These are phyloP conservation scores for Arthrocladium fulminans DNA, from an alignment of 2,329 filamentous ascomycete species.

Conservation along the genomic window DNA sequence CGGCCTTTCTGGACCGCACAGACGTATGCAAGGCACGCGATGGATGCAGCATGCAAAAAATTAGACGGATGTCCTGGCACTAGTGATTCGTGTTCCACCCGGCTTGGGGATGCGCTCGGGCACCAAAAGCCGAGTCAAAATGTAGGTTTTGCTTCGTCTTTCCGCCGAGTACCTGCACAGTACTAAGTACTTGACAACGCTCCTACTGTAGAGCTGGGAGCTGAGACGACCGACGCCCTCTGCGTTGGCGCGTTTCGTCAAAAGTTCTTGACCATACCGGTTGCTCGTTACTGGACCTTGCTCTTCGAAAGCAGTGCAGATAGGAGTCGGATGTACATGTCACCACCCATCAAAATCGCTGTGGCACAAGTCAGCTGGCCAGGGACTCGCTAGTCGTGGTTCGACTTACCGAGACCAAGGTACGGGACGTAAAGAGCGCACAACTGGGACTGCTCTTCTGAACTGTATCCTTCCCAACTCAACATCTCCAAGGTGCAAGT, in stretches of 20 bases:
- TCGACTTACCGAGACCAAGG: constrained; percentile 44
- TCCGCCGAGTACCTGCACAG: background rate
- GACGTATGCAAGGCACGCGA: background rate
- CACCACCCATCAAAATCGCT: constrained; percentile 11
- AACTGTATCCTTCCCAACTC: constrained; percentile 44
- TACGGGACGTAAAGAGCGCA: constrained; percentile 50
- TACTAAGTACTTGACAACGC: background rate
- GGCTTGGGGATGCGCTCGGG: background rate
- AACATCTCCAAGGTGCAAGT: constrained; percentile 55
- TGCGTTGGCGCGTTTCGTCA: background rate
- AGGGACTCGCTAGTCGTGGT: background rate
- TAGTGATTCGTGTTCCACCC: background rate
- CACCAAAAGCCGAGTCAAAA: background rate
- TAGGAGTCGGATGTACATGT: constrained; percentile 8
- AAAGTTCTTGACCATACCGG: background rate
- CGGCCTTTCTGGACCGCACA: background rate
- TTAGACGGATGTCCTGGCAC: background rate
- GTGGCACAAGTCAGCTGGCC: background rate
- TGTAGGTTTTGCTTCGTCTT: background rate
- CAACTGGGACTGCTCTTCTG: constrained; percentile 41
- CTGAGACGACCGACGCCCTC: background rate
- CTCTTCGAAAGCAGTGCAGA: background rate
- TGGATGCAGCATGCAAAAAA: background rate
- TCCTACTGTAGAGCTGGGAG: background rate
- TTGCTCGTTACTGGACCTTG: constrained; percentile 6